A percentile compares a stretch with the other conserved stretches of the same genome.
Evolutionary conservation across 192 early-diverging fungal genomes (phyloP).

Genomic region (Chytriomyces sp.): DNA sequence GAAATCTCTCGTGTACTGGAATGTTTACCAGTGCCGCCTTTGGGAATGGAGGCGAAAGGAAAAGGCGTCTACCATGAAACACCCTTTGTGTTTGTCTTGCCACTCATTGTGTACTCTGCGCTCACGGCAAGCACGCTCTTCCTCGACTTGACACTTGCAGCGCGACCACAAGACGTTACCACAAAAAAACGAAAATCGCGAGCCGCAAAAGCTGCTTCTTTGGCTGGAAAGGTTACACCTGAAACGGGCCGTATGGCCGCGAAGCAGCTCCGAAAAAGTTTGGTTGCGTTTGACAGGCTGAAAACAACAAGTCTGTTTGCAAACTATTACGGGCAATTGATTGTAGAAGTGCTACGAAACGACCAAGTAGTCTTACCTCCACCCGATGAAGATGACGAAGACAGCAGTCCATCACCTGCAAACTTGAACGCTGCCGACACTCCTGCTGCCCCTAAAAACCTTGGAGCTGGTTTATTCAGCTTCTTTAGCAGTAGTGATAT

Average conservation of each 20-base stretch:
- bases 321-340: conserved; percentile 52
- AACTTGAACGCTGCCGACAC: neutral
- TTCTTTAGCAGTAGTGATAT: conserved; percentile 12
- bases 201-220: neutral
- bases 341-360: conserved; percentile 47
- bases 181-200: conserved; percentile 29
- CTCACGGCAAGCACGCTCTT: conserved; percentile 51
- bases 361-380: conserved; percentile 27
- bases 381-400: conserved; percentile 3
- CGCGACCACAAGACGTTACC: conserved; percentile 16
- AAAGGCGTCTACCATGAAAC: neutral
- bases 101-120: conserved; percentile 52
- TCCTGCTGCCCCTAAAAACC: neutral
- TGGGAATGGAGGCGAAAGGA: conserved; percentile 1
- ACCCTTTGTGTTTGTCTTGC: conserved; percentile 51
- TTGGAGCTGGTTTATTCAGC: conserved; percentile 13
- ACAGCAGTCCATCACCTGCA: neutral
- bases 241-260: conserved; percentile 15
- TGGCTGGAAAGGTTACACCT: conserved; percentile 12
- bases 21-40: conserved; percentile 26
- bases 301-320: conserved; percentile 47
- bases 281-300: conserved; percentile 49
- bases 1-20: conserved; percentile 45
- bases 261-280: conserved; percentile 41
- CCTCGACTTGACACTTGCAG: conserved; percentile 47